These are phyloP conservation scores for Syzygium oleosum DNA, from an alignment of 345 rosid species.

Conservation along the genomic window DNA sequence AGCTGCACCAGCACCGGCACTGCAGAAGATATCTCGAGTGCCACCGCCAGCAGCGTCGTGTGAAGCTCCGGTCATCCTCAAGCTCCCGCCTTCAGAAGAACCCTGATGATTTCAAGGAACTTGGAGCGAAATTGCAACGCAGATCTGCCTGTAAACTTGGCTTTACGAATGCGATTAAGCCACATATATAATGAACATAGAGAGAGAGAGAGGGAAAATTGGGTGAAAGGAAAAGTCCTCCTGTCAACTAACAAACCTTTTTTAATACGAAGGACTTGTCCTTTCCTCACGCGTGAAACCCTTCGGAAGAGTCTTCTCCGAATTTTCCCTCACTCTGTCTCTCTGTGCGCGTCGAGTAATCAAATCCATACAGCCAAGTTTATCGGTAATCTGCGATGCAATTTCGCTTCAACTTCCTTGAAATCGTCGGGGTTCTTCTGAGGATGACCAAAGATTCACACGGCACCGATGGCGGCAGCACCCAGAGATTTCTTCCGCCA, in stretches of 20 bases:
- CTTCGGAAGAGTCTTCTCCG: background rate
- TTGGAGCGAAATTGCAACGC: background rate
- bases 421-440: background rate
- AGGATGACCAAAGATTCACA: slow-evolving; percentile 38
- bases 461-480: slow-evolving; percentile 20
- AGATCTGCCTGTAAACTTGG: slow-evolving; percentile 13
- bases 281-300: background rate
- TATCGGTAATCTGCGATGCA: slow-evolving; percentile 15
- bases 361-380: background rate
- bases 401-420: background rate
- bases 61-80: slow-evolving; percentile 38
- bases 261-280: background rate
- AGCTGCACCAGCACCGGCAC: slow-evolving; percentile 86
- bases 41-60: slow-evolving; percentile 22
- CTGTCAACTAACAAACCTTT: background rate
- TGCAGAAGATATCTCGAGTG: slow-evolving; percentile 29
- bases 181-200: background rate
- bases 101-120: background rate
- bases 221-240: background rate
- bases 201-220: background rate
- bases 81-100: background rate
- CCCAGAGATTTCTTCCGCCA: slow-evolving; percentile 35
- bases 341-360: background rate
- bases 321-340: background rate
- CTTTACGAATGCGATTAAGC: background rate